Percentiles rank a stretch among this genome's conserved stretches.
Evolutionary conservation across 179 eudicot genomes (phyloP).

Genomic region (Spinacia oleracea): DNA sequence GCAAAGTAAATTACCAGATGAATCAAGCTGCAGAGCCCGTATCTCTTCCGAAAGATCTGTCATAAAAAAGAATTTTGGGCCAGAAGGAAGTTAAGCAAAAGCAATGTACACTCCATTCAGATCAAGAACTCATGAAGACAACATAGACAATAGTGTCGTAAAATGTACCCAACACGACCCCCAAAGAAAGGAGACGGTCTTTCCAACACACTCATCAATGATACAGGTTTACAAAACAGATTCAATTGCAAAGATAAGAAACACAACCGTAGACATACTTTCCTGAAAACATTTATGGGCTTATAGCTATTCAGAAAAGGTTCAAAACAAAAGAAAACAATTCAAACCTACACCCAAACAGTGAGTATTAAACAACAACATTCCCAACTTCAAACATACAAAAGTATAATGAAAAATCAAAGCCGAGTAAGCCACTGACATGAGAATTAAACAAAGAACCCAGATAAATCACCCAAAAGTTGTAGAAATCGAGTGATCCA

Average conservation of each 20-base stretch:
- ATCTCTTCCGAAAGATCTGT: conserved; percentile 78
- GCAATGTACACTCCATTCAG: neutral
- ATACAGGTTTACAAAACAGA: neutral
- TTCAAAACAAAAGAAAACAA: neutral
- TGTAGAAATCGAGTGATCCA: neutral
- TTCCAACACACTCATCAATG: neutral
- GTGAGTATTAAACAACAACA: neutral
- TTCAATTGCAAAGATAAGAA: neutral
- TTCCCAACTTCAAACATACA: neutral
- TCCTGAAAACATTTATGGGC: too few relatives aligned
- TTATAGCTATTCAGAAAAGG: neutral
- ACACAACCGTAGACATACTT: neutral
- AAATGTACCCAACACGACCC: neutral
- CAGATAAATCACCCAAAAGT: neutral
- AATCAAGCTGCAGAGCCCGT: conserved; percentile 87
- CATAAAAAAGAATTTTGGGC: neutral
- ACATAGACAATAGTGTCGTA: neutral
- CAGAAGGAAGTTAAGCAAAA: neutral
- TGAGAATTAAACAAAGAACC: neutral
- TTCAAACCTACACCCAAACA: neutral
- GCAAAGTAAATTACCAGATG: conserved; percentile 52
- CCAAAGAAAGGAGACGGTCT: neutral
- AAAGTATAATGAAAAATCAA: neutral
- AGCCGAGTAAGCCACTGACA: neutral
- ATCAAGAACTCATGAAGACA: neutral